Conservation (phyloP, 345 rosid genomes). For the Moricandia moricandioides region DNA sequence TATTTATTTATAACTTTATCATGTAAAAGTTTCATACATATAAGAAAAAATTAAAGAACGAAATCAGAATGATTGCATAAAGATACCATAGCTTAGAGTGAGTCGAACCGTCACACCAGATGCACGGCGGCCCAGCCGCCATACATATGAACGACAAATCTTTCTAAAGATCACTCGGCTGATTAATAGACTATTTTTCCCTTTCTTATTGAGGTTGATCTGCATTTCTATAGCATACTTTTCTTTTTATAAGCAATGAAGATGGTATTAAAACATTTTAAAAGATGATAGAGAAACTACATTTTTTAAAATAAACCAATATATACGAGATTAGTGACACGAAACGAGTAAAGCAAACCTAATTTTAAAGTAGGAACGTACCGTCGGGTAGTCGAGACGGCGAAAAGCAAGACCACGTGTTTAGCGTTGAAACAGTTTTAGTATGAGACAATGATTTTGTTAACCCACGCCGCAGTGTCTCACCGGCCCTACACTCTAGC, state of each 20-base stretch:
- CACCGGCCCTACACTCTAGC: conserved; percentile 7
- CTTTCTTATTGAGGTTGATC: not conserved
- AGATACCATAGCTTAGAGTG: conserved; percentile 7
- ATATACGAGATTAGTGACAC: conserved; percentile 15
- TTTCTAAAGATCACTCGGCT: not conserved
- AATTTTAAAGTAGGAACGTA: not conserved
- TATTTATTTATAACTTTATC: not conserved
- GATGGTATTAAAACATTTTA: not conserved
- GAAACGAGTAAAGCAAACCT: conserved; percentile 18
- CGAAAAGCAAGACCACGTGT: conserved; percentile 15
- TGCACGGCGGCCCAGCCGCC: not conserved
- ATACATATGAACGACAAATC: not conserved
- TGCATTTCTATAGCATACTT: not conserved
- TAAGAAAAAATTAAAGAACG: not conserved
- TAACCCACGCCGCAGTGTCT: conserved; percentile 21
- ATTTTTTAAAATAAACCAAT: not conserved
- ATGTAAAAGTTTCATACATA: not conserved
- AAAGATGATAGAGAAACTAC: not conserved
- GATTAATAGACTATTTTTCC: not conserved
- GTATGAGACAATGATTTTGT: conserved; percentile 27
- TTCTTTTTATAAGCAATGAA: conserved; percentile 13
- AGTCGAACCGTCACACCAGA: not conserved
- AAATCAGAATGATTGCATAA: conserved; percentile 3
- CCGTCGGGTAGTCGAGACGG: conserved; percentile 18
- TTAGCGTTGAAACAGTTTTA: conserved; percentile 14